These are phyloP conservation scores for Letharia lupina DNA, from an alignment of 495 filamentous ascomycete genomes.

Conservation along the genomic window DNA sequence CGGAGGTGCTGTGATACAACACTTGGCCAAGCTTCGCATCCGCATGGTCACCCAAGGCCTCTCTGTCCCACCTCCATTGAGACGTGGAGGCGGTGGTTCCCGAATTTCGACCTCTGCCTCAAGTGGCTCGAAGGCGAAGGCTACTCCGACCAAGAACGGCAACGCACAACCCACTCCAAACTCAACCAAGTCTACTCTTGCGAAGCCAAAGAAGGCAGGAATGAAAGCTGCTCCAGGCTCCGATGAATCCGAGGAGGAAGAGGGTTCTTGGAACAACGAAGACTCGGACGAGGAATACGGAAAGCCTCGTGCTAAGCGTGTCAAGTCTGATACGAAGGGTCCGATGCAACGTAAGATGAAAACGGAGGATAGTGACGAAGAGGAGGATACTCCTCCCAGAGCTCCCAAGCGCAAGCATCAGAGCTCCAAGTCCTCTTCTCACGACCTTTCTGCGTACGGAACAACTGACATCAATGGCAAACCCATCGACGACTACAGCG, in stretches of 20 bases:
- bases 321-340: not conserved
- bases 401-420: not conserved
- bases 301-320: conserved; percentile 13
- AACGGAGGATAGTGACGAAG: conserved; percentile 12
- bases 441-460: not conserved
- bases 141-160: not conserved
- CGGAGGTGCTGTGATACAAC: conserved; percentile 41
- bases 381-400: not conserved
- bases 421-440: not conserved
- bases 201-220: not conserved
- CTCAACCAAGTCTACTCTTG: not conserved
- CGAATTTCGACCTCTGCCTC: not conserved
- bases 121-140: not conserved
- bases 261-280: conserved; percentile 14
- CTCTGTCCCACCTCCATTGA: conserved; percentile 36
- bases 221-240: not conserved
- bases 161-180: not conserved
- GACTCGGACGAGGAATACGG: conserved; percentile 28
- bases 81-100: conserved; percentile 23
- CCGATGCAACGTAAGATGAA: not conserved
- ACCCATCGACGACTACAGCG: not conserved
- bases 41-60: conserved; percentile 30
- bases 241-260: conserved; percentile 14
- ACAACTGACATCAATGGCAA: not conserved
- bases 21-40: conserved; percentile 39